Conservation (phyloP, 2,329 filamentous ascomycete genomes). For the Corynespora cassiicola region DNA sequence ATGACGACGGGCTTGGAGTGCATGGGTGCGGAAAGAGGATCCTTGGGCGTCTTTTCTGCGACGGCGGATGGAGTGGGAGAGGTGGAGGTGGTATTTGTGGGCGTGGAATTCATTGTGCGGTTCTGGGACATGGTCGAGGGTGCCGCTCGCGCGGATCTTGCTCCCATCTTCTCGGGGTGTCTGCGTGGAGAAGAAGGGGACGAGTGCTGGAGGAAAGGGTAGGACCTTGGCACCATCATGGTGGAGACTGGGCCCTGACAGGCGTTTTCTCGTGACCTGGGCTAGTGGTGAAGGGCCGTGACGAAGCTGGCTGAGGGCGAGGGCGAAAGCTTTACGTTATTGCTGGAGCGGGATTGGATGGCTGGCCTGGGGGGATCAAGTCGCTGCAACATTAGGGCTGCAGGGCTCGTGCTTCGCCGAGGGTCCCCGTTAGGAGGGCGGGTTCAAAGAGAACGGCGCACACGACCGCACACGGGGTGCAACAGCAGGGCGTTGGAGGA, state of each 20-base stretch:
- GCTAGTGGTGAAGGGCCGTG: slow-evolving; percentile 18
- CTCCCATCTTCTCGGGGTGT: slow-evolving; percentile 39
- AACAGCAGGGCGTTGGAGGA: slow-evolving; percentile 4
- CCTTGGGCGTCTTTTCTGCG: neutral
- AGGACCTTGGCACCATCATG: slow-evolving; percentile 57
- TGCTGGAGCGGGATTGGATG: slow-evolving; percentile 41
- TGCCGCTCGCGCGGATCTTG: slow-evolving; percentile 24
- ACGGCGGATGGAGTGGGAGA: neutral
- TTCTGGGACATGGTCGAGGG: slow-evolving; percentile 9
- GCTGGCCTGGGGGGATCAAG: slow-evolving; percentile 22
- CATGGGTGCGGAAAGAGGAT: slow-evolving; percentile 29
- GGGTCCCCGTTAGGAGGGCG: slow-evolving; percentile 22
- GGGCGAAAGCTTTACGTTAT: slow-evolving; percentile 44
- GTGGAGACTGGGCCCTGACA: slow-evolving; percentile 26
- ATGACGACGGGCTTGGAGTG: slow-evolving; percentile 52
- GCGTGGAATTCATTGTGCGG: neutral
- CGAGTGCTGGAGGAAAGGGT: slow-evolving; percentile 46
- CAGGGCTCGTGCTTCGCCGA: slow-evolving; percentile 34
- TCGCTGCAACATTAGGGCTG: slow-evolving; percentile 32
- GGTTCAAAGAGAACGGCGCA: no score
- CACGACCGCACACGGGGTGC: no score
- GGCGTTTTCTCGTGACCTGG: slow-evolving; percentile 34
- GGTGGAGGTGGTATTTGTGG: neutral
- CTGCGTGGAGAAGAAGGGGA: slow-evolving; percentile 39
- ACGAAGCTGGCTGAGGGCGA: slow-evolving; percentile 35